Conservation (phyloP, 371 early-diverging fungal species). For the Mortierella sp. region DNA sequence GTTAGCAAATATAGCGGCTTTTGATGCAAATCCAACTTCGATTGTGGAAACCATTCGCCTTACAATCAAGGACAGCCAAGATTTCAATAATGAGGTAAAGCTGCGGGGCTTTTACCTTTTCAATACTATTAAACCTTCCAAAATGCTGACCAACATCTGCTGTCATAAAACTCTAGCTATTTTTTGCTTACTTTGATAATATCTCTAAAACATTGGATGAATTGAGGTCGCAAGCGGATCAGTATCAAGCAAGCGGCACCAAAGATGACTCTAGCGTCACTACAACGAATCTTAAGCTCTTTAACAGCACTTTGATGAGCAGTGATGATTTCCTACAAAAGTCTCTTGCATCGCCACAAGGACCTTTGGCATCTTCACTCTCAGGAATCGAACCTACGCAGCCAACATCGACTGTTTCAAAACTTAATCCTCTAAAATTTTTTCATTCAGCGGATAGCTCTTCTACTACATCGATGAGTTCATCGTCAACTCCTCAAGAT, state of each 20-base stretch:
- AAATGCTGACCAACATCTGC: no score
- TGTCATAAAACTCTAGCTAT: conserved; percentile 61
- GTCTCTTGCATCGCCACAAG: conserved; percentile 14
- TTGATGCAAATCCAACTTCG: conserved; percentile 66
- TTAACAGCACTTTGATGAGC: conserved; percentile 27
- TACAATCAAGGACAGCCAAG: conserved; percentile 68
- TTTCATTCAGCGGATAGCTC: conserved; percentile 61
- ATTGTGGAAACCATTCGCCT: conserved; percentile 68
- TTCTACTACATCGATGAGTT: neutral
- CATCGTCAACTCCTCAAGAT: conserved; percentile 17
- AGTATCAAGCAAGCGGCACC: neutral
- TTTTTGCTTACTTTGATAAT: conserved; percentile 76
- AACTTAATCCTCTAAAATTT: conserved; percentile 79
- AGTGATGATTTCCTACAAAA: conserved; percentile 9
- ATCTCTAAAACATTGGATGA: conserved; percentile 58
- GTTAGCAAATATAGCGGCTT: conserved; percentile 65
- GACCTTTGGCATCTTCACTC: conserved; percentile 70
- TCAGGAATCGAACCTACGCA: conserved; percentile 77
- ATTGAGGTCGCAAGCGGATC: conserved; percentile 56
- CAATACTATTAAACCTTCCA: no score
- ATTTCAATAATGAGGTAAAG: conserved; percentile 71
- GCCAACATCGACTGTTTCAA: conserved; percentile 1
- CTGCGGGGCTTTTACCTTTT: neutral
- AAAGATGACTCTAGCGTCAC: neutral
- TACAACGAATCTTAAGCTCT: conserved; percentile 3